A percentile compares a stretch with the other conserved stretches of the same genome.
Evolutionary conservation across 1,139 yeast species (phyloP).

Genomic region (Suhomyces coccinellae): DNA sequence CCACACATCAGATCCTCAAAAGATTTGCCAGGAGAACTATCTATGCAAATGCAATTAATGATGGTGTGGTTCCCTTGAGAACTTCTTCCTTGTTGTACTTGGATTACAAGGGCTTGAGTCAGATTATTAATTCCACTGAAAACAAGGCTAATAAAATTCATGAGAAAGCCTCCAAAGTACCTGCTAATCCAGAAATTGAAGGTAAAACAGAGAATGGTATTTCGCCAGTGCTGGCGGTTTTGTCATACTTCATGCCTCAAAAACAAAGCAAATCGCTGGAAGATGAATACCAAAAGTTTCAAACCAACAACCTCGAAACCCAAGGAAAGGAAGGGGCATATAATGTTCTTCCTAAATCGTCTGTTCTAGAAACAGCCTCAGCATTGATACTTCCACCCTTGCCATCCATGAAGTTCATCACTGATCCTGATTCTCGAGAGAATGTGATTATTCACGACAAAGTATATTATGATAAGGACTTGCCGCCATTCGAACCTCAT

Average conservation of each 20-base stretch:
- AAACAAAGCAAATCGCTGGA: constrained; percentile 32
- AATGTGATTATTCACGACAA: constrained; percentile 44
- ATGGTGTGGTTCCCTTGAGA: constrained; percentile 88
- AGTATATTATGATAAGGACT: constrained; percentile 37
- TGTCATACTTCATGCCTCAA: constrained; percentile 49
- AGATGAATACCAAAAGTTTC: constrained; percentile 24
- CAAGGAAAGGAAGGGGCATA: constrained; percentile 17
- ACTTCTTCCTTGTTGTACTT: constrained; percentile 80
- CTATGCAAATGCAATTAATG: constrained; percentile 78
- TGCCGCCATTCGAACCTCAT: constrained; percentile 22
- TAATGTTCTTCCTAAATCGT: constrained; percentile 59
- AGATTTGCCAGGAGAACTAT: constrained; percentile 69
- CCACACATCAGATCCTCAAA: constrained; percentile 66
- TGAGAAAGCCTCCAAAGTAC: constrained; percentile 7
- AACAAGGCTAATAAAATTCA: constrained; percentile 8
- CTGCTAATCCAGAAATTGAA: constrained; percentile 2
- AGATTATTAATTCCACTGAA: constrained; percentile 16
- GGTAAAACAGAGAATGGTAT: constrained; percentile 16
- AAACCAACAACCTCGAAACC: constrained; percentile 11
- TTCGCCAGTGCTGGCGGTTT: constrained; percentile 46
- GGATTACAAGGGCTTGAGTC: constrained; percentile 48
- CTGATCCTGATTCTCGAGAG: constrained; percentile 53
- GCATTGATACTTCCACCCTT: constrained; percentile 82
- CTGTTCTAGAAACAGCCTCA: constrained; percentile 81
- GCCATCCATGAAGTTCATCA: constrained; percentile 69